Percentiles rank a stretch among this genome's conserved stretches.
Evolutionary conservation across 108 stramenopile species (phyloP).

Genomic region (Nannochloropsis salina): DNA sequence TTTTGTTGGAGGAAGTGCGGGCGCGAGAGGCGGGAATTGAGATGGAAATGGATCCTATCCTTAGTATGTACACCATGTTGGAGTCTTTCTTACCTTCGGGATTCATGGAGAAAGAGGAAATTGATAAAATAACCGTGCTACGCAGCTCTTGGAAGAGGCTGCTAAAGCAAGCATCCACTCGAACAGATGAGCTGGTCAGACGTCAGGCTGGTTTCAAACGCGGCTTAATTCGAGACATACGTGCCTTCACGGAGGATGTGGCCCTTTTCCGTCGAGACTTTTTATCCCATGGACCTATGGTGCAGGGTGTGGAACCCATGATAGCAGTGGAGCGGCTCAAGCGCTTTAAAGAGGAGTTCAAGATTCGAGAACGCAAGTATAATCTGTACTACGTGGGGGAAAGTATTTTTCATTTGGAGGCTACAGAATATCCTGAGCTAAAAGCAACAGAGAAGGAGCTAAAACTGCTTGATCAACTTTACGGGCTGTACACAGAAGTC

Average conservation of each 20-base stretch:
- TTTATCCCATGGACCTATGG: conserved; percentile 66
- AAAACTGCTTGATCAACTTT: conserved; percentile 71
- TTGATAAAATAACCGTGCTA: conserved; percentile 79
- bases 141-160: conserved; percentile 74
- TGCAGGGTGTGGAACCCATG: conserved; percentile 71
- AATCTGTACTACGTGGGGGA: conserved; percentile 76
- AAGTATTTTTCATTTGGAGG: conserved; percentile 69
- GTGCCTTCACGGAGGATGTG: conserved; percentile 64
- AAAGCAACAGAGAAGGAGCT: conserved; percentile 72
- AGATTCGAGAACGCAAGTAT: conserved; percentile 74
- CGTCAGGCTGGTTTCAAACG: conserved; percentile 61
- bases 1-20: conserved; percentile 58
- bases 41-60: conserved; percentile 68
- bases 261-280: conserved; percentile 68
- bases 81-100: conserved; percentile 68
- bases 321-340: conserved; percentile 77
- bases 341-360: conserved; percentile 72
- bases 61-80: conserved; percentile 84
- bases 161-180: conserved; percentile 59
- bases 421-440: conserved; percentile 72
- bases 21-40: conserved; percentile 58
- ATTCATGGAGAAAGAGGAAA: conserved; percentile 84
- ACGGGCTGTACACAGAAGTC: conserved; percentile 75
- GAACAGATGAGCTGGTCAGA: conserved; percentile 59
- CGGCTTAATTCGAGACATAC: conserved; percentile 65